These are phyloP conservation scores for Fusarium drepaniforme DNA, from an alignment of 2,329 filamentous ascomycete genomes.

Conservation along the genomic window DNA sequence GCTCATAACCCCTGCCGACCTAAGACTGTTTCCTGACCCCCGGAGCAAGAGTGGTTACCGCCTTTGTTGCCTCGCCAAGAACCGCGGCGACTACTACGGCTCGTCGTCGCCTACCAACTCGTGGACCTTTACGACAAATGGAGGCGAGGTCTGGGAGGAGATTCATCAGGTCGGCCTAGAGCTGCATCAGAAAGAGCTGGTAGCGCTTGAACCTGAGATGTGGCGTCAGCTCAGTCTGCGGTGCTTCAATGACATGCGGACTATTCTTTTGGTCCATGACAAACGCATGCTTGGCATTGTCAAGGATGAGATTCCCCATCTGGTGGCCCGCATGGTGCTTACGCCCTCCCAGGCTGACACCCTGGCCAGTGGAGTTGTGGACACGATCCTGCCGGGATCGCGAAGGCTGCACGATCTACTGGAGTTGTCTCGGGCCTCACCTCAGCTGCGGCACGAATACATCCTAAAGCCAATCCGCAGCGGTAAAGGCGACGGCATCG, in stretches of 20 bases:
- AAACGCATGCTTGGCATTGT: constrained; percentile 57
- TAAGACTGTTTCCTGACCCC: constrained; percentile 48
- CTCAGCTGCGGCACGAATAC: constrained; percentile 42
- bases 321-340: constrained; percentile 44
- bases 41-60: constrained; percentile 40
- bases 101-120: neutral
- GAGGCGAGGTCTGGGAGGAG: constrained; percentile 47
- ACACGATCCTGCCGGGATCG: constrained; percentile 51
- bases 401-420: constrained; percentile 39
- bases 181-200: constrained; percentile 53
- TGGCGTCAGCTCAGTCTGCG: constrained; percentile 51
- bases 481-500: constrained; percentile 55
- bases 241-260: constrained; percentile 57
- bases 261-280: constrained; percentile 55
- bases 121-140: constrained; percentile 20
- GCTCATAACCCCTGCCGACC: constrained; percentile 49
- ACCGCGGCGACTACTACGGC: neutral
- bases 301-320: constrained; percentile 47
- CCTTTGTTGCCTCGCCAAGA: constrained; percentile 46
- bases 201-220: constrained; percentile 46
- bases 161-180: constrained; percentile 55
- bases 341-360: constrained; percentile 42
- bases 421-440: constrained; percentile 11
- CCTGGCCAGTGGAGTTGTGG: constrained; percentile 46
- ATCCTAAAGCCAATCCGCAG: constrained; percentile 54